Percentiles rank a stretch among this genome's conserved stretches.
phyloP scores from a whole-genome alignment of 768 basidiomycete genomes.

The Termitomyces sp. region DNA sequence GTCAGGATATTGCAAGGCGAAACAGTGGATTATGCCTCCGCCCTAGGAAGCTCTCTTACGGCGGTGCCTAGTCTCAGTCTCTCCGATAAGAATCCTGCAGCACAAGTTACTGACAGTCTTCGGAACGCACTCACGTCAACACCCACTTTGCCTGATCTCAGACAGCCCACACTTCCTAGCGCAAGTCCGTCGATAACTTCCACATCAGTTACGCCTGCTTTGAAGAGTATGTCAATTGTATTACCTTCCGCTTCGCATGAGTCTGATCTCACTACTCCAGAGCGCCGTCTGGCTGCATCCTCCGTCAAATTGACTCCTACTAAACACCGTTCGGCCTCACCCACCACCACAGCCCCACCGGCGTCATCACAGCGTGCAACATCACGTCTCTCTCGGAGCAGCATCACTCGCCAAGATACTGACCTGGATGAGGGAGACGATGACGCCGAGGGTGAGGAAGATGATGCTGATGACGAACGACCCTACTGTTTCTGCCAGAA shows the following conservation, averaged over 20 bases:
- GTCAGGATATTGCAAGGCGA: conserved; percentile 50
- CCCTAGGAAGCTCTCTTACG: conserved; percentile 17
- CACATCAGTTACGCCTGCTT: conserved; percentile 28
- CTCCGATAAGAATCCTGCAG: conserved; percentile 26
- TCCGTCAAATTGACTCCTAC: conserved; percentile 44
- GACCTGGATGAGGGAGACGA: conserved; percentile 42
- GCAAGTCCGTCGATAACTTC: conserved; percentile 21
- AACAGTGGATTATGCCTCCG: conserved; percentile 29
- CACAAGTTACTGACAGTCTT: conserved; percentile 43
- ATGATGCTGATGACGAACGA: conserved; percentile 46
- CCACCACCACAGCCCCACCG: conserved; percentile 31
- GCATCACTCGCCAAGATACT: conserved; percentile 31
- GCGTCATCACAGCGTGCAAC: conserved; percentile 34
- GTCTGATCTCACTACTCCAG: conserved; percentile 22
- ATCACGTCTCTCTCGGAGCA: conserved; percentile 49
- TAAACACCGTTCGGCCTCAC: conserved; percentile 44
- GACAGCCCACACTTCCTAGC: conserved; percentile 21
- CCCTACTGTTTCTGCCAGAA: conserved; percentile 54
- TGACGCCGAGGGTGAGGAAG: conserved; percentile 39
- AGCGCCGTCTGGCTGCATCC: conserved; percentile 38
- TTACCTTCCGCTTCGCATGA: not conserved
- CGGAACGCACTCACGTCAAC: conserved; percentile 37
- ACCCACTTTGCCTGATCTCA: conserved; percentile 28
- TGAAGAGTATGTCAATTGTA: conserved; percentile 37
- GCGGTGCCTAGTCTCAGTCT: conserved; percentile 11